Base-by-base conservation (phyloP, 495 filamentous ascomycete species). In the Aspergillus nidulans region DNA sequence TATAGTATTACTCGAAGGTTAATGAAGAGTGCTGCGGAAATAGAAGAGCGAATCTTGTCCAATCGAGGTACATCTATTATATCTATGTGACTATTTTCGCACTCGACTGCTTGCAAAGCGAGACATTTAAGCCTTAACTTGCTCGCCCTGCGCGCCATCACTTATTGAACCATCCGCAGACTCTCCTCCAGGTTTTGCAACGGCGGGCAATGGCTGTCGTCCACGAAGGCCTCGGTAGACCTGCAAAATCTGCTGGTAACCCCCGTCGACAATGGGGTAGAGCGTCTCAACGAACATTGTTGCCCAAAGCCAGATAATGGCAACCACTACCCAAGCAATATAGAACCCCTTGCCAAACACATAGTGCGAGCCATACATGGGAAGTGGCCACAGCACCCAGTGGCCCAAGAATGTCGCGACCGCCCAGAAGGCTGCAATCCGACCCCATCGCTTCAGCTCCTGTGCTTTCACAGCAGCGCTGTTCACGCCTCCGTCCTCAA, bases 251-350 rank as follows among this genome's bases (percentile, higher is more conserved):
- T 71, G 69, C 28, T 65, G 60, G 6, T 63, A 26, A 0, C 70
- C 69, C 16, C 69, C 70, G 49, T 75, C 72, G 1, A 71, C 3
- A 4, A 73, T 57, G 0, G 70, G 72, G 48, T 68, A 72, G 26
- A 72, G 63, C 10, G 65, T 67, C 0, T 63, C 69, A 18, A 73
- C 55, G 1, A 75, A 58, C 66, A 69, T 65, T 1, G 63, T 72
- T 1, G 61, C 48, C 67, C 69, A 90, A 49, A 92, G 79, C 89
- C 89, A 92, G 49, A 89, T 77, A 51, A 92, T 89, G 3, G 79
- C 86, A 8, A 92, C 81, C 0, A 78, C 71, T 9, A 92, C 81
- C 88, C 88, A 92, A 25, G 87, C 88, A 12, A 84, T 84, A 66
- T 88, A 91, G 71, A 92, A 91, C 45, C 60, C 63, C 49, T 65